Evolutionary conservation across 2,329 filamentous ascomycete species (phyloP).

Genomic region (Pseudogymnoascus sp.): DNA sequence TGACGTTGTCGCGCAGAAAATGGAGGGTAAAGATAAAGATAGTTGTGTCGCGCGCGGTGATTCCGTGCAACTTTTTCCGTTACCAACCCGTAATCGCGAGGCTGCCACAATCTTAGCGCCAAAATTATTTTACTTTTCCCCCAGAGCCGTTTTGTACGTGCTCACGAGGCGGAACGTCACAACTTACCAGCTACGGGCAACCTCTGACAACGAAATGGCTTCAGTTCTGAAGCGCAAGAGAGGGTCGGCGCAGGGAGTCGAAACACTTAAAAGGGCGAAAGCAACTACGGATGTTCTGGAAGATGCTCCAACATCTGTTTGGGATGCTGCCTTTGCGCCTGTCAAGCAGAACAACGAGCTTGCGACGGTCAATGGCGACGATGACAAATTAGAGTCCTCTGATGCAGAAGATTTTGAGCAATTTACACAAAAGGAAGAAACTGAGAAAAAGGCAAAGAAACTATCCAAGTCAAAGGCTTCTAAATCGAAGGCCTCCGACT

Average conservation of each 20-base stretch:
- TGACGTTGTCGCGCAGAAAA: neutral
- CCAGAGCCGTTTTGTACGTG: slow-evolving; percentile 6
- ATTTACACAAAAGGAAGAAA: slow-evolving; percentile 10
- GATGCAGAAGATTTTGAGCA: slow-evolving; percentile 22
- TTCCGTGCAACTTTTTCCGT: slow-evolving; percentile 6
- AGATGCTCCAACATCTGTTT: slow-evolving; percentile 12
- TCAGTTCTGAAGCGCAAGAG: slow-evolving; percentile 31
- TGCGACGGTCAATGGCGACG: slow-evolving; percentile 16
- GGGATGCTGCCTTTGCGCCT: slow-evolving; percentile 25
- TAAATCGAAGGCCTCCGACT: slow-evolving; percentile 28
- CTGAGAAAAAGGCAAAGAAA: slow-evolving; percentile 12
- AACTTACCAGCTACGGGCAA: slow-evolving; percentile 11
- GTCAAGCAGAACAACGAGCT: slow-evolving; percentile 17
- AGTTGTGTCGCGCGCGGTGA: neutral
- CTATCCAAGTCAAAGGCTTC: slow-evolving; percentile 29
- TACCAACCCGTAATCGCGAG: slow-evolving; percentile 6
- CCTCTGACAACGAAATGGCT: slow-evolving; percentile 29
- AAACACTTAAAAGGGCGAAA: slow-evolving; percentile 25
- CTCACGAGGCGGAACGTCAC: slow-evolving; percentile 9
- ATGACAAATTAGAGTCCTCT: slow-evolving; percentile 12
- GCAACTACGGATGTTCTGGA: slow-evolving; percentile 18
- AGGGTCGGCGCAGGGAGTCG: slow-evolving; percentile 24
- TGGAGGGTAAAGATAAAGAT: slow-evolving; percentile 1
- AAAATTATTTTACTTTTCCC: slow-evolving; percentile 11
- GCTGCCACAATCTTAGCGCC: slow-evolving; percentile 12